Evolutionary conservation across 2,329 filamentous ascomycete genomes (phyloP), one percentile per base, ranked within the genome.

Genomic region (Xylariaceae sp.): DNA sequence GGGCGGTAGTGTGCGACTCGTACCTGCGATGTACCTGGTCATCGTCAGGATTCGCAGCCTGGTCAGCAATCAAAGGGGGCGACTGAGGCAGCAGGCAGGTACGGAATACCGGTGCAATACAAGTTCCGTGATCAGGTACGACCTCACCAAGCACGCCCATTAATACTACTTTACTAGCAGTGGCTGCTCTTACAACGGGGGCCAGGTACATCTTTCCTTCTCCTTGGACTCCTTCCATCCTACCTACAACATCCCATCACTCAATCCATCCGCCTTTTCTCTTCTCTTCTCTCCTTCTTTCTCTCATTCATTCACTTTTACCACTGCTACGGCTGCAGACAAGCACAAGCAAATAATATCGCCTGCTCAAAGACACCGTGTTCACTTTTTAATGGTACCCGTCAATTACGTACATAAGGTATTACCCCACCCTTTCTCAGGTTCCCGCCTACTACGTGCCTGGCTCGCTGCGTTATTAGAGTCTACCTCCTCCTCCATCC

Each of bases 291-390:
- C 9, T 13, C 11, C 17, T 10, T 15, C 23, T 51, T 30, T 51
- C 49, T 51, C 34, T 51, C 49, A 35, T 9, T 2, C 34, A 23
- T 17, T 35, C 49, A 30, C 23, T 30, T 30, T 30, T 30, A 30
- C 23, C 23, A 30, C 23, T 30, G 5, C 23, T 30, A 30, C 23
- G 4, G 23, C 23, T 30, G 23, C 47, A 49, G 15, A 10, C 15
- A 18, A 51, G 9, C 11, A 15, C 49, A 51, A 51, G 49, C 49
- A 51, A 35, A 15, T 13, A 5, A 6, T 18, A n/a, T 13, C 13
- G 9, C 23, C 2, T 10, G 15, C 11, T 54, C 50, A 59, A 61
- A 58, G 56, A 51, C 56, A 51, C 48, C 55, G 49, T 52, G 45
- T 53, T 56, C 56, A 41, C 35, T 53, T 53, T 7, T 52, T n/a